Base-by-base conservation (phyloP, 495 filamentous ascomycete genomes). In the Hypoxylon perforatum region DNA sequence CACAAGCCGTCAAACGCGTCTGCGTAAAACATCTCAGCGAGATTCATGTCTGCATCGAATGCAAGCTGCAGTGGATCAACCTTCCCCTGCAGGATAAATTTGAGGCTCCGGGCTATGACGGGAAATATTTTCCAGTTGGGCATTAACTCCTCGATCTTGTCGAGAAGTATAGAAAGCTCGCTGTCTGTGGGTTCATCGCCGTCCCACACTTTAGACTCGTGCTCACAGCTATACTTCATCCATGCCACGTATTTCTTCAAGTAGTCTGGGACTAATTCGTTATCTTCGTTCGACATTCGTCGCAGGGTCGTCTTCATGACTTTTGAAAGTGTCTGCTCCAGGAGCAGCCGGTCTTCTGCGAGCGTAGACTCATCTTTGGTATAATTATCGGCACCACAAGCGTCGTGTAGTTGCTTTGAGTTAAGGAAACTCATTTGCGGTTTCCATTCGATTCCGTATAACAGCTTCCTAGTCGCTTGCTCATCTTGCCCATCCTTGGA, bases 21-120 rank as follows among this genome's bases (percentile, higher is more conserved):
- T 0, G 36, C 42, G 28, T 53, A 67, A 35, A 63, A 63, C 9
- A 4, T 12, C 15, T 66, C 45, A 12, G 42, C 22, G 19, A 28
- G 12, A n/a, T n/a, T n/a, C n/a, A n/a, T n/a, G 15, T 28, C 30
- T 11, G 30, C 18, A 18, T 4, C 15, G 33, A 61, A 62, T 19
- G 57, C 5, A 4, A 82, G 36, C 0, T 72, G 61, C n/a, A 81
- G 54, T 3, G 80, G 73, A 25, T 78, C 71, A 2, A n/a, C 14
- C 12, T 38, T 3, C 10, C 9, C 3, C 2, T 10, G 9, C 2
- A 38, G 9, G 35, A 38, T 38, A 11, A 2, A 3, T 7, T 28
- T 28, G 25, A 38, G 35, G 35, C 9, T 28, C 3, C 7, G 3
- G 25, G 25, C 25, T 3, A 28, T 28, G 25, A 28, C 7, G 25